phyloP scores from a whole-genome alignment of 2,329 filamentous ascomycete species.

The Fusarium anthophilum region DNA sequence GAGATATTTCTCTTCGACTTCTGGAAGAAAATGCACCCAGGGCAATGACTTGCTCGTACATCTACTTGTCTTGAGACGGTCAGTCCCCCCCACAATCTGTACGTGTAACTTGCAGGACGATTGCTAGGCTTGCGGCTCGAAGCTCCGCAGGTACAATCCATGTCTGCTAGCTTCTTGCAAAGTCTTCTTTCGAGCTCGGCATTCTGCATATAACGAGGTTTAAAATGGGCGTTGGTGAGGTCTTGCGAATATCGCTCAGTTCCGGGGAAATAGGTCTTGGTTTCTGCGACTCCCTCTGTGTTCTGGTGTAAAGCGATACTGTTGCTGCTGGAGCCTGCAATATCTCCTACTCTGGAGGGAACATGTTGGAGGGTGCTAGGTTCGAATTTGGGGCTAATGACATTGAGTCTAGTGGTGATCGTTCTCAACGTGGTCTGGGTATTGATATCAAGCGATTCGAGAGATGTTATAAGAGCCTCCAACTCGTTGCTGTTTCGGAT shows the following conservation, averaged over 20 bases:
- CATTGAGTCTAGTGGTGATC: too few relatives aligned
- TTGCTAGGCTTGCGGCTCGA: rapidly evolving
- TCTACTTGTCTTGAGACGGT: neutral
- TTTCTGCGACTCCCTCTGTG: rapidly evolving
- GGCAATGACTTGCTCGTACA: neutral
- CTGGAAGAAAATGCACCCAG: neutral
- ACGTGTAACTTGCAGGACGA: neutral
- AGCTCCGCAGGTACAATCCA: rapidly evolving
- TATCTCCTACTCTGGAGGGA: rapidly evolving
- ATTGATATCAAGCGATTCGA: rapidly evolving
- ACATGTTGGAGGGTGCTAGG: rapidly evolving
- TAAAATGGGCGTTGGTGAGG: rapidly evolving
- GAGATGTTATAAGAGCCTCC: rapidly evolving
- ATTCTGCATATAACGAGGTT: rapidly evolving
- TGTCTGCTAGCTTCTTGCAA: rapidly evolving
- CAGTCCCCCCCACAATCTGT: rapidly evolving
- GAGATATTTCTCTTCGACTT: rapidly evolving
- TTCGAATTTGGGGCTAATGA: rapidly evolving
- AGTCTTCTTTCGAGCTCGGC: rapidly evolving
- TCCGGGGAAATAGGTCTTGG: rapidly evolving
- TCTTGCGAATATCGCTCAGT: rapidly evolving
- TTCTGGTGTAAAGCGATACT: rapidly evolving
- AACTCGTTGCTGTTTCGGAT: rapidly evolving
- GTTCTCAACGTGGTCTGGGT: rapidly evolving
- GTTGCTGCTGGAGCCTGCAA: rapidly evolving